Percentiles rank a stretch among this genome's conserved stretches.
These are phyloP conservation scores for Cytospora mali DNA, from an alignment of 2,329 filamentous ascomycete species.

Conservation along the genomic window DNA sequence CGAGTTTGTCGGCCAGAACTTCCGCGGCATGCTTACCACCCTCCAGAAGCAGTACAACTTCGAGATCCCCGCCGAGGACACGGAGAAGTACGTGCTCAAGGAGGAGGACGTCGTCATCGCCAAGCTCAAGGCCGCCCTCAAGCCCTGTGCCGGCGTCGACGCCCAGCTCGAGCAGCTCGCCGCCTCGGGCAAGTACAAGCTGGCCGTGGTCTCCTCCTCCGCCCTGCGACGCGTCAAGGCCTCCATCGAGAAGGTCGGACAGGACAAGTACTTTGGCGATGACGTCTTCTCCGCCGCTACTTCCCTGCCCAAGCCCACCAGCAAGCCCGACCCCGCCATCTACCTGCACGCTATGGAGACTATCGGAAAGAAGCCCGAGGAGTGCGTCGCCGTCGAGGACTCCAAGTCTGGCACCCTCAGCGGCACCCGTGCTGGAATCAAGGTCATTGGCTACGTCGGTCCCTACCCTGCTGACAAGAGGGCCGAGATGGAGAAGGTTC, in stretches of 20 bases:
- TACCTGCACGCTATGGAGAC: conserved; percentile 77
- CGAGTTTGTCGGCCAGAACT: conserved; percentile 93
- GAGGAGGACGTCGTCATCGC: conserved; percentile 85
- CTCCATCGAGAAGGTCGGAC: conserved; percentile 76
- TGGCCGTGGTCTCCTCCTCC: conserved; percentile 81
- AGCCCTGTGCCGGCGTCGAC: conserved; percentile 70
- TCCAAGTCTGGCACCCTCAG: conserved; percentile 82
- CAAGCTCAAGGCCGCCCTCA: conserved; percentile 70
- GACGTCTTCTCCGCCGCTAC: conserved; percentile 82
- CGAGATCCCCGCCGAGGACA: conserved; percentile 65
- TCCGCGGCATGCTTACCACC: conserved; percentile 83
- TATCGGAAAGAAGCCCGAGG: conserved; percentile 69
- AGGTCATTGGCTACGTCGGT: conserved; percentile 82
- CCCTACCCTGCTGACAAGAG: conserved; percentile 67
- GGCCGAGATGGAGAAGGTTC: conserved; percentile 64
- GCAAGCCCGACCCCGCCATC: conserved; percentile 88
- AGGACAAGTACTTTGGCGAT: conserved; percentile 78
- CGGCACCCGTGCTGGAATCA: conserved; percentile 73
- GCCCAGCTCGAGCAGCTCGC: conserved; percentile 67
- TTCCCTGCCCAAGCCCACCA: conserved; percentile 76
- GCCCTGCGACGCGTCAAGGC: conserved; percentile 78
- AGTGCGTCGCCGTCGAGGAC: conserved; percentile 85
- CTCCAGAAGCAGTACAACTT: conserved; percentile 79
- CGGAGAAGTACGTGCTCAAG: conserved; percentile 71
- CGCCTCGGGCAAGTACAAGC: conserved; percentile 64